phyloP scores from a whole-genome alignment of 2,329 filamentous ascomycete genomes.

The Canariomyces notabilis region DNA sequence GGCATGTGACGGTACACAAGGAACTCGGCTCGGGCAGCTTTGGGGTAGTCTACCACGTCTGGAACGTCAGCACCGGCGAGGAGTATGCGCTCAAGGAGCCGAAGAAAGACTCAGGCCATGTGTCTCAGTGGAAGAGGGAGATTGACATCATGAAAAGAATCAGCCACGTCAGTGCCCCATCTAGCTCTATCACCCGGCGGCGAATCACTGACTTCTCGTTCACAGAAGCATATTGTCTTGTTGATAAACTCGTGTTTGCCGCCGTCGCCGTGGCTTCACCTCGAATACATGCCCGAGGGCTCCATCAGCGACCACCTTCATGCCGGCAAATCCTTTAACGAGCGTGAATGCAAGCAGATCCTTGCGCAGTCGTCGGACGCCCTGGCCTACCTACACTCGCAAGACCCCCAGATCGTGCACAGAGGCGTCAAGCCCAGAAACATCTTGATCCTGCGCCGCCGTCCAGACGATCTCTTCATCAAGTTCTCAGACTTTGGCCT shows the following conservation, averaged over 20 bases:
- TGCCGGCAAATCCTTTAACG: background rate
- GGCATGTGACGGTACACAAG: background rate
- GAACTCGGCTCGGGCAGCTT: background rate
- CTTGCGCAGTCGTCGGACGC: constrained; percentile 6
- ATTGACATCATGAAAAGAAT: constrained; percentile 4
- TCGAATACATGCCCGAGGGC: constrained; percentile 8
- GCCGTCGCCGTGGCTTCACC: constrained; percentile 3
- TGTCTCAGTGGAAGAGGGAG: constrained; percentile 5
- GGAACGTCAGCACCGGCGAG: constrained; percentile 8
- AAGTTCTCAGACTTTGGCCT: constrained; percentile 10
- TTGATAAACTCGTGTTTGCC: constrained; percentile 1
- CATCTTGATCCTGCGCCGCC: constrained; percentile 4
- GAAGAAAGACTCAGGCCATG: background rate
- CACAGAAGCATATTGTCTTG: constrained; percentile 8
- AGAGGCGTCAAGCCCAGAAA: constrained; percentile 10
- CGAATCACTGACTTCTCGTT: background rate
- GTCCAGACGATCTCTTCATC: constrained; percentile 5
- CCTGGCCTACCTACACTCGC: constrained; percentile 7
- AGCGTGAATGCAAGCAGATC: constrained; percentile 9
- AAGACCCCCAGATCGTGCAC: constrained; percentile 9
- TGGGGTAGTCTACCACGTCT: constrained; percentile 5
- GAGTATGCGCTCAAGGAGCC: constrained; percentile 7
- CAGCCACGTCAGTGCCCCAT: constrained; percentile 2
- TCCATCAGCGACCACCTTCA: constrained; percentile 7
- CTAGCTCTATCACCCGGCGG: too few species aligned